Conservation (phyloP, 2,329 filamentous ascomycete species). For the Hirsutella minnesotensis region DNA sequence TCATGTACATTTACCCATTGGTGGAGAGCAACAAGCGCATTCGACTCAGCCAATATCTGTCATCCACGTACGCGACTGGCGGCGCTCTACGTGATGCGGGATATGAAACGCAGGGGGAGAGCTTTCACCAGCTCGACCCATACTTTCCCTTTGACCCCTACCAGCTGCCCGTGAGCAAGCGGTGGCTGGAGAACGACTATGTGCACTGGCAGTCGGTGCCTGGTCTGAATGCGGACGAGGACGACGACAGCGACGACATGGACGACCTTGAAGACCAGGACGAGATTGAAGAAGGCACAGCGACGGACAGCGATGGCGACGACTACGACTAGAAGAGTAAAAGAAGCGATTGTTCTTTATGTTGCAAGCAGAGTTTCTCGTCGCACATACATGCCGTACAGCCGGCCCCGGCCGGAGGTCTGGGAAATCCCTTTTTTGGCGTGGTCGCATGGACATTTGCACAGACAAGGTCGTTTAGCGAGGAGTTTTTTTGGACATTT, state of each 20-base stretch:
- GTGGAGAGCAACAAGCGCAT: constrained; percentile 89
- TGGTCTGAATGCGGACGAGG: constrained; percentile 50
- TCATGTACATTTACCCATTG: constrained; percentile 81
- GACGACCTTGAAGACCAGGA: constrained; percentile 34
- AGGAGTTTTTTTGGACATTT: not conserved
- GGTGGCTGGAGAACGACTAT: constrained; percentile 80
- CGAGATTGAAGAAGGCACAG: constrained; percentile 35
- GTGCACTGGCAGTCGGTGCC: constrained; percentile 67
- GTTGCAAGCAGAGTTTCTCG: too few species aligned
- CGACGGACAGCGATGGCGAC: constrained; percentile 35
- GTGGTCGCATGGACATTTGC: too few species aligned
- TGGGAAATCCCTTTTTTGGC: too few species aligned
- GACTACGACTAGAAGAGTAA: constrained; percentile 22
- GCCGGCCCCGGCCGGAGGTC: too few species aligned
- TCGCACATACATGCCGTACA: too few species aligned
- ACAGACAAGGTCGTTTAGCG: not conserved
- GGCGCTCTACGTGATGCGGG: constrained; percentile 39
- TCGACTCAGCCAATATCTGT: constrained; percentile 60
- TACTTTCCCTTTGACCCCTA: constrained; percentile 99
- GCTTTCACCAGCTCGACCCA: constrained; percentile 75
- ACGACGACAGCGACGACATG: constrained; percentile 34
- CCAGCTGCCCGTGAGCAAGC: constrained; percentile 72
- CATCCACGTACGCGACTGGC: constrained; percentile 42
- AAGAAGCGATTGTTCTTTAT: constrained; percentile 6
- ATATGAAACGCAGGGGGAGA: constrained; percentile 50